Base-by-base conservation (phyloP, 192 early-diverging fungal genomes). In the Phycomyces blakesleeanus region DNA sequence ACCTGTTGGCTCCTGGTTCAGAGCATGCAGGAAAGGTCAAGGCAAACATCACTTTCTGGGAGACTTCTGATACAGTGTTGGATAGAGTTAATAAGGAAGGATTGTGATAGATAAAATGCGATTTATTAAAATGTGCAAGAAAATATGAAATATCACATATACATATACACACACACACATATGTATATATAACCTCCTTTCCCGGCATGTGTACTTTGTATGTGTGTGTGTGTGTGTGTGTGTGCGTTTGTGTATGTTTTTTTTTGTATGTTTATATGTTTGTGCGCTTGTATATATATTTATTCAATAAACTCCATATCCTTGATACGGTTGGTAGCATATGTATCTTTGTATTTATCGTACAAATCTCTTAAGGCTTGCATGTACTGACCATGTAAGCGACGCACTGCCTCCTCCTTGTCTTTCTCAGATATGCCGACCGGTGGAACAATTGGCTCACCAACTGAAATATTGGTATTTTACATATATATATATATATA, bases 331-430 rank as follows among this genome's bases (percentile, higher is more conserved):
- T 84, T 69, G 11, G 76, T 78, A 16, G 87, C 82, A 52, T 88
- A 90, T 49, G 80, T 66, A 55, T 91, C 87, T 76, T 91, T 91
- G 78, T 89, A 80, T n/a, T 69, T 64, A 39, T 91, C 78, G 72
- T 81, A 91, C 15, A 93, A 70, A 5, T 53, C 41, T 68, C 81
- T 42, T 41, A 93, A 59, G 20, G 64, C 86, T 14, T 84, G 78
- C 58, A 93, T 78, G 53, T 93, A 93, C 68, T 78, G 54, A 47
- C 81, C 63, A 25, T 93, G 91, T 34, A 83, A 69, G 5, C 75
- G 83, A 25, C 87, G 87, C 18, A 81, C 77, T 37, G 69, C 61
- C 5, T 78, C 71, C 0, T 60, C 66, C 5, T 57, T 72, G 3
- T 63, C 72, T 15, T 73, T 62, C 22, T 74, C 64, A 4, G 79